phyloP scores from a whole-genome alignment of 2,329 filamentous ascomycete species.

The Ophiostoma himal-ulmi region DNA sequence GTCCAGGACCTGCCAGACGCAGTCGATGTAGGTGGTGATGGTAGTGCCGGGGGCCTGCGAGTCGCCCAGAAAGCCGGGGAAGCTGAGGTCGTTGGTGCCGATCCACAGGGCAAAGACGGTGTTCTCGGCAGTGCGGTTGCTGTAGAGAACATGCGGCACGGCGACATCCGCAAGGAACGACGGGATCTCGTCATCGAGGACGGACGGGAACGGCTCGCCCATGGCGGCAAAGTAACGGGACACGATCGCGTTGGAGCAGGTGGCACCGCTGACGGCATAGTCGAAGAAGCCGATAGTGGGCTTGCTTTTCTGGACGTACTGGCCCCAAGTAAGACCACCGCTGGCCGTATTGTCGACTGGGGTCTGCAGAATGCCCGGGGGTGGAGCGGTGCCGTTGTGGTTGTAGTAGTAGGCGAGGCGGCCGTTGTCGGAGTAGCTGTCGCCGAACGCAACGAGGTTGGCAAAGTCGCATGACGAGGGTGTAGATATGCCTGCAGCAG shows the following conservation, averaged over 20 bases:
- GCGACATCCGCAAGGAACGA: constrained; percentile 48
- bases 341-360: constrained; percentile 49
- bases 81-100: constrained; percentile 72
- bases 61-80: constrained; percentile 59
- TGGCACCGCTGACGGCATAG: constrained; percentile 68
- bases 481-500: neutral
- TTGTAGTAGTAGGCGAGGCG: constrained; percentile 57
- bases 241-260: constrained; percentile 64
- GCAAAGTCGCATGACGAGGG: constrained; percentile 43
- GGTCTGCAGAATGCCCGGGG: constrained; percentile 48
- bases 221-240: constrained; percentile 48
- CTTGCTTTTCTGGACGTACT: constrained; percentile 57
- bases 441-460: constrained; percentile 64
- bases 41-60: constrained; percentile 53
- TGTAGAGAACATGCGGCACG: constrained; percentile 39
- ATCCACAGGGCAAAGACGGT: constrained; percentile 76
- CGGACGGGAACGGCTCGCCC: constrained; percentile 53
- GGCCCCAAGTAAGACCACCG: constrained; percentile 64
- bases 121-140: constrained; percentile 44
- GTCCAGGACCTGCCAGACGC: constrained; percentile 56
- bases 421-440: constrained; percentile 71
- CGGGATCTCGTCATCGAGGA: constrained; percentile 56
- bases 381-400: constrained; percentile 55
- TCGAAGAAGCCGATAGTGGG: constrained; percentile 54
- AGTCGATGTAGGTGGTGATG: constrained; percentile 60